Percentiles rank a stretch among this genome's conserved stretches.
These are phyloP conservation scores for Cercis canadensis DNA, from an alignment of 306 rosid genomes.

Conservation along the genomic window DNA sequence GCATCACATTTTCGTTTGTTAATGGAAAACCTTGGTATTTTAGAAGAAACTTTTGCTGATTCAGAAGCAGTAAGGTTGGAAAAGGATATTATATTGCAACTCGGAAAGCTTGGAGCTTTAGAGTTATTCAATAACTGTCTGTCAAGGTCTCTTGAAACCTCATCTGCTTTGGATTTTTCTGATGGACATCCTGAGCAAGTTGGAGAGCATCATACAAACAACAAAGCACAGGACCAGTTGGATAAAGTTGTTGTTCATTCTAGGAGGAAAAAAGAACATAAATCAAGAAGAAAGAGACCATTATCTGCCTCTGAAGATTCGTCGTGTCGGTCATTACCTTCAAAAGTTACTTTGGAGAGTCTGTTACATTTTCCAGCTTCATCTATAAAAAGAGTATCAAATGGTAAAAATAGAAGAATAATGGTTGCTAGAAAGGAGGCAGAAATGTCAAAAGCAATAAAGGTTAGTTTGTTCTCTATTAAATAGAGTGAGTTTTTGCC, in stretches of 20 bases:
- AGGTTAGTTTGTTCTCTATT: conserved; percentile 58
- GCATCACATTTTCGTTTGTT: conserved; percentile 61
- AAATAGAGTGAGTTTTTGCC: conserved; percentile 1
- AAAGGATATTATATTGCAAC: conserved; percentile 61
- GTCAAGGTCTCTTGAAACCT: conserved; percentile 54
- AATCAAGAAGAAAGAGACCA: conserved; percentile 50
- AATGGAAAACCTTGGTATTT: conserved; percentile 72
- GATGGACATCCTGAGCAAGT: conserved; percentile 31
- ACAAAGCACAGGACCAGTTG: conserved; percentile 27
- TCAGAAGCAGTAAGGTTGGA: conserved; percentile 63
- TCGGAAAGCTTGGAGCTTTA: conserved; percentile 81
- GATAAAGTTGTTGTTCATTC: conserved; percentile 56
- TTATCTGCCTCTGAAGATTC: conserved; percentile 31
- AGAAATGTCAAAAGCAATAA: conserved; percentile 74
- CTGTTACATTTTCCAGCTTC: conserved; percentile 35
- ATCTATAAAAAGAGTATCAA: conserved; percentile 48
- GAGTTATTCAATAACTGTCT: conserved; percentile 65
- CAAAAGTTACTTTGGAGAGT: conserved; percentile 40
- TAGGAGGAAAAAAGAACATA: conserved; percentile 56
- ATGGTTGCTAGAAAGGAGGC: conserved; percentile 66
- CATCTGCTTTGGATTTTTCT: conserved; percentile 39
- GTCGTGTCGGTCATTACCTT: conserved; percentile 35
- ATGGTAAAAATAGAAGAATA: conserved; percentile 51
- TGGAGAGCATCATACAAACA: conserved; percentile 42
- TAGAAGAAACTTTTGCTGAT: conserved; percentile 78